Percentiles rank a stretch among this genome's conserved stretches.
Evolutionary conservation across 1,284 basidiomycete genomes (phyloP).

Genomic region (Apiotrichum sp.): DNA sequence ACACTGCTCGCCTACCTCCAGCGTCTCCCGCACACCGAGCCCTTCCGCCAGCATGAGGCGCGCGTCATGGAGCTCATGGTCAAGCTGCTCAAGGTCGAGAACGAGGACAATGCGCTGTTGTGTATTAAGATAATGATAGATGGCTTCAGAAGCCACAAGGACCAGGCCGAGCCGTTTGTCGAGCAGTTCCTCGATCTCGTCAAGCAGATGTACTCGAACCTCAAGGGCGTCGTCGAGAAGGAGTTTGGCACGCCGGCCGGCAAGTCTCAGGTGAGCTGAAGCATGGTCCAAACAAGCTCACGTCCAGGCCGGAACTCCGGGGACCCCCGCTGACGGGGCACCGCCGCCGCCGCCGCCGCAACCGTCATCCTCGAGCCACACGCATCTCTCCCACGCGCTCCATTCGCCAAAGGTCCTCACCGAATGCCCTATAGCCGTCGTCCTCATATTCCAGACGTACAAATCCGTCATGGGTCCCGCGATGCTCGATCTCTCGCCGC

Average conservation of each 20-base stretch:
- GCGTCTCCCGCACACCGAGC: conserved; percentile 77
- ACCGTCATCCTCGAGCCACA: conserved; percentile 13
- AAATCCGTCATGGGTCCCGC: conserved; percentile 59
- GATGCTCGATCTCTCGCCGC: conserved; percentile 66
- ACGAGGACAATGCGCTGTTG: conserved; percentile 89
- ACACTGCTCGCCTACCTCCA: conserved; percentile 81
- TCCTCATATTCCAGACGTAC: conserved; percentile 82
- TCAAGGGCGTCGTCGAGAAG: conserved; percentile 67
- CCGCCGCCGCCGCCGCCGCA: conserved; percentile 10
- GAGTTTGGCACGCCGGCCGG: conserved; percentile 53
- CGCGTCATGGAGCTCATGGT: conserved; percentile 70
- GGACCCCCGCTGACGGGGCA: conserved; percentile 1
- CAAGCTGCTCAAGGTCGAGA: conserved; percentile 78
- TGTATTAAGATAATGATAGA: conserved; percentile 93
- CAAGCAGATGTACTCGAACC: conserved; percentile 69
- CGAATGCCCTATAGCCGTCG: conserved; percentile 90
- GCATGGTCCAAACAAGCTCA: background rate
- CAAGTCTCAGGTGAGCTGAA: conserved; percentile 18
- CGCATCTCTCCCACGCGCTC: conserved; percentile 46
- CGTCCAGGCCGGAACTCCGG: background rate
- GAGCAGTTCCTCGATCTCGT: conserved; percentile 72
- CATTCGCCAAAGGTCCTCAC: conserved; percentile 91
- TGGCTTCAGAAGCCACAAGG: conserved; percentile 49
- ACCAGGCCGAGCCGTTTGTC: conserved; percentile 71
- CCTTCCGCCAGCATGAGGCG: conserved; percentile 63